These are phyloP conservation scores for Claviceps sp. DNA, from an alignment of 2,329 filamentous ascomycete species.

Conservation along the genomic window DNA sequence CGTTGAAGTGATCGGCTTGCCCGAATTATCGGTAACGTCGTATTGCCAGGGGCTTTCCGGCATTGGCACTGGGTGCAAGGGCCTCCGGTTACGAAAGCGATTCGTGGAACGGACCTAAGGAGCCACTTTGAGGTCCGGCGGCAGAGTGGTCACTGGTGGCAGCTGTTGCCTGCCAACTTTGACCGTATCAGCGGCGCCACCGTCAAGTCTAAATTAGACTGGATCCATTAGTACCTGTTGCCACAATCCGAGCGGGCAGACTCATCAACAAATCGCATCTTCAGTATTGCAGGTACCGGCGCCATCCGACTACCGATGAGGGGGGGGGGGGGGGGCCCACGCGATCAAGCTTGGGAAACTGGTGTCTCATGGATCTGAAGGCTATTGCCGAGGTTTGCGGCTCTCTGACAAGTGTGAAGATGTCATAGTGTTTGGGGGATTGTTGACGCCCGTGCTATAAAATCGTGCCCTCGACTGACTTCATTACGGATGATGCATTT, in stretches of 20 bases:
- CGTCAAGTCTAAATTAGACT: background rate
- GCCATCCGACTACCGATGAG: background rate
- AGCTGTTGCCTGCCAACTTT: background rate
- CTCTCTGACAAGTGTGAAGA: background rate
- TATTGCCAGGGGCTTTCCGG: background rate
- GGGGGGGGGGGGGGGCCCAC: background rate
- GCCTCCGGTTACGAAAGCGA: background rate
- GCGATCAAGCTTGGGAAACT: no score
- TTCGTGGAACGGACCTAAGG: background rate
- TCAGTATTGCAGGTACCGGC: background rate
- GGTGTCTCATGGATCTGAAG: background rate
- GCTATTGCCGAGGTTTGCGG: background rate
- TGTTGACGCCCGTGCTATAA: background rate
- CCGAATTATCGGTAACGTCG: no score
- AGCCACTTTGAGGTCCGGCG: background rate
- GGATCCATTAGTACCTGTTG: background rate
- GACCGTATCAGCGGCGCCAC: no score
- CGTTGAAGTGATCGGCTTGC: no score
- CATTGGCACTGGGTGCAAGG: background rate
- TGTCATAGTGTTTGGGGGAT: background rate
- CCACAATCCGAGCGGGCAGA: background rate
- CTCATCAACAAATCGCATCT: background rate
- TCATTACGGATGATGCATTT: background rate
- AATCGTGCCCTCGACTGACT: background rate
- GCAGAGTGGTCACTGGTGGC: background rate